Conservation (phyloP, 1,284 basidiomycete species). For the Ustilago lituana region DNA sequence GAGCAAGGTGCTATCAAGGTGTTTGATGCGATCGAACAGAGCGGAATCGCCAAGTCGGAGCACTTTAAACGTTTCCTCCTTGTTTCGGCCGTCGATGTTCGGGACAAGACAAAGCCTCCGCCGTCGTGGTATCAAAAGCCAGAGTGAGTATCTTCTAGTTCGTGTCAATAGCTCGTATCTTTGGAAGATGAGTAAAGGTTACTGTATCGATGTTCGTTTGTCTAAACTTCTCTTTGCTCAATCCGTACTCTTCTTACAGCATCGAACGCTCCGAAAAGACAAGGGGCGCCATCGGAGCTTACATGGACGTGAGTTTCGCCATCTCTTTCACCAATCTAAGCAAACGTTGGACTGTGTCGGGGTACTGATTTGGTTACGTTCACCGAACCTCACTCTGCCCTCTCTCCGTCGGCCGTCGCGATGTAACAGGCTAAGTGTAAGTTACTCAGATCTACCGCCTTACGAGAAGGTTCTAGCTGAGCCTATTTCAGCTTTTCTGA, state of each 20-base stretch:
- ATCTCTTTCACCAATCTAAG: no score
- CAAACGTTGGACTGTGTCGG: no score
- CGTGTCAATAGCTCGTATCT: no score
- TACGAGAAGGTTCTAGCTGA: no score
- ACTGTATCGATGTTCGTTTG: neutral
- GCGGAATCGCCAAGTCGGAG: conserved; percentile 67
- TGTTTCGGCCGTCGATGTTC: conserved; percentile 76
- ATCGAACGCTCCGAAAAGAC: conserved; percentile 64
- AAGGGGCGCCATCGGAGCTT: conserved; percentile 40
- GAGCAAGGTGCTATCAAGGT: conserved; percentile 78
- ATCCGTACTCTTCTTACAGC: conserved; percentile 16
- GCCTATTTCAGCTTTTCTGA: no score
- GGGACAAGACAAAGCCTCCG: conserved; percentile 70
- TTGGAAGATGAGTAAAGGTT: no score
- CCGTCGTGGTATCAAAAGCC: conserved; percentile 40
- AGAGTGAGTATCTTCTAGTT: conserved; percentile 69
- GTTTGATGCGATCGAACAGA: conserved; percentile 76
- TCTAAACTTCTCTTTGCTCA: neutral
- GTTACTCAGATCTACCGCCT: no score
- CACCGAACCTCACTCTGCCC: neutral
- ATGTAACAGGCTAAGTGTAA: no score
- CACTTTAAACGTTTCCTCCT: conserved; percentile 73
- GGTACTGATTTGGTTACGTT: no score
- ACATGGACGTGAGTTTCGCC: conserved; percentile 42
- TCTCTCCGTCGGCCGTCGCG: neutral